Conservation (phyloP, 2,329 filamentous ascomycete genomes). For the Byssothecium circinans region DNA sequence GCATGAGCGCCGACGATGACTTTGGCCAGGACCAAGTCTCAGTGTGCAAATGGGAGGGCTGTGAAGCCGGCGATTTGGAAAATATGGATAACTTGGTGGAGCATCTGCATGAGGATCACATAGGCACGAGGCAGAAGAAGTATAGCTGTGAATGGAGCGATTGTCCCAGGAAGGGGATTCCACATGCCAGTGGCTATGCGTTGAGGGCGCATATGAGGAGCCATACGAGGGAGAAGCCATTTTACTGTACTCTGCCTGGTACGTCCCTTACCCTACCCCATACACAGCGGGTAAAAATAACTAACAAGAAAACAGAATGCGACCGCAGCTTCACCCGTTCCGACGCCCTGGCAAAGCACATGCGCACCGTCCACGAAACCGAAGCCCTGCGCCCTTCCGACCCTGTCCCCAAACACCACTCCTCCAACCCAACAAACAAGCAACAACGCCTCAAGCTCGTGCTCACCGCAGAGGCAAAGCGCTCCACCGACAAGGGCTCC, state of each 20-base stretch:
- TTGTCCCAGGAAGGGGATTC: conserved; percentile 82
- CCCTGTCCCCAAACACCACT: conserved; percentile 68
- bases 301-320: conserved; percentile 66
- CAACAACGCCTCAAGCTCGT: conserved; percentile 50
- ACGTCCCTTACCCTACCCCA: conserved; percentile 31
- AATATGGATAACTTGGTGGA: conserved; percentile 57
- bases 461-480: conserved; percentile 40
- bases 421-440: conserved; percentile 50
- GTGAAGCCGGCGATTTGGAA: conserved; percentile 50
- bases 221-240: conserved; percentile 96
- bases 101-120: conserved; percentile 80
- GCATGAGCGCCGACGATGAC: conserved; percentile 47
- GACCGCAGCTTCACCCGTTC: conserved; percentile 95
- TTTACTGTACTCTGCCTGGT: conserved; percentile 95
- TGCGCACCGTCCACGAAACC: conserved; percentile 97
- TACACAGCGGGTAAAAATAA: background rate
- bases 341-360: conserved; percentile 94
- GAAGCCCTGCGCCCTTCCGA: conserved; percentile 81
- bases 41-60: conserved; percentile 55
- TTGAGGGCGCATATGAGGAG: conserved; percentile 96
- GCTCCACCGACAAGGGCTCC: conserved; percentile 35
- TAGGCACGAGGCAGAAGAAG: conserved; percentile 89
- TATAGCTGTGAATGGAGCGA: conserved; percentile 98
- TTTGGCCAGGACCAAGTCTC: conserved; percentile 50
- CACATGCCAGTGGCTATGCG: conserved; percentile 93